Conservation (phyloP, 1,284 basidiomycete species). For the Paramarasmius palmivorus region DNA sequence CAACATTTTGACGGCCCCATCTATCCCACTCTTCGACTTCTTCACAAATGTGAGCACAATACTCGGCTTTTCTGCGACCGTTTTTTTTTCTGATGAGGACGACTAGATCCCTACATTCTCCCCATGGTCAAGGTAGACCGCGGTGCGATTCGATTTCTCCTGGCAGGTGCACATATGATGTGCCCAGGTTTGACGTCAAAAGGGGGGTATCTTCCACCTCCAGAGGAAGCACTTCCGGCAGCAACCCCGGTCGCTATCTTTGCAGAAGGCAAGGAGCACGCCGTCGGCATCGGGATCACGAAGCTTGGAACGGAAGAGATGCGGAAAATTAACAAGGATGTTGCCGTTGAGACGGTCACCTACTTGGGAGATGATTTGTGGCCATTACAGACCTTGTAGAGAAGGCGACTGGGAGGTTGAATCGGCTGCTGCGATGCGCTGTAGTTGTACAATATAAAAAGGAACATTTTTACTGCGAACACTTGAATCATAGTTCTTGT, state of each 20-base stretch:
- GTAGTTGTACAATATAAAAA: too few species aligned
- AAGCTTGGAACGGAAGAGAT: slow-evolving; percentile 90
- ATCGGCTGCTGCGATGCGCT: neutral
- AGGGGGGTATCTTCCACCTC: slow-evolving; percentile 86
- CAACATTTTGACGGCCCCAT: slow-evolving; percentile 97
- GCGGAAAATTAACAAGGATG: slow-evolving; percentile 84
- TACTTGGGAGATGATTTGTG: slow-evolving; percentile 92
- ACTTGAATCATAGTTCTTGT: too few species aligned
- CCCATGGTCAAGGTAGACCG: slow-evolving; percentile 92
- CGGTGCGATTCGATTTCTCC: slow-evolving; percentile 96
- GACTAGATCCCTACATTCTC: slow-evolving; percentile 84
- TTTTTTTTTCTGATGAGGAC: slow-evolving; percentile 3
- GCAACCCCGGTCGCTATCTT: slow-evolving; percentile 83
- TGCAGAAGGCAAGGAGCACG: slow-evolving; percentile 96
- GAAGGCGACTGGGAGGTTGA: neutral
- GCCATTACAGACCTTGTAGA: slow-evolving; percentile 71
- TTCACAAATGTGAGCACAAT: slow-evolving; percentile 93
- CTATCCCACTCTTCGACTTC: slow-evolving; percentile 83
- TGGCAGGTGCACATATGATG: slow-evolving; percentile 95
- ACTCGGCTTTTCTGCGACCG: slow-evolving; percentile 15
- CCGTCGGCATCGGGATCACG: slow-evolving; percentile 86
- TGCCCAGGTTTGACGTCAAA: slow-evolving; percentile 93
- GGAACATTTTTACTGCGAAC: too few species aligned
- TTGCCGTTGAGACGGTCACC: slow-evolving; percentile 86
- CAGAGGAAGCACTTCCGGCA: slow-evolving; percentile 66